Conservation (phyloP, 192 early-diverging fungal species). For the Mortierella alpina region DNA sequence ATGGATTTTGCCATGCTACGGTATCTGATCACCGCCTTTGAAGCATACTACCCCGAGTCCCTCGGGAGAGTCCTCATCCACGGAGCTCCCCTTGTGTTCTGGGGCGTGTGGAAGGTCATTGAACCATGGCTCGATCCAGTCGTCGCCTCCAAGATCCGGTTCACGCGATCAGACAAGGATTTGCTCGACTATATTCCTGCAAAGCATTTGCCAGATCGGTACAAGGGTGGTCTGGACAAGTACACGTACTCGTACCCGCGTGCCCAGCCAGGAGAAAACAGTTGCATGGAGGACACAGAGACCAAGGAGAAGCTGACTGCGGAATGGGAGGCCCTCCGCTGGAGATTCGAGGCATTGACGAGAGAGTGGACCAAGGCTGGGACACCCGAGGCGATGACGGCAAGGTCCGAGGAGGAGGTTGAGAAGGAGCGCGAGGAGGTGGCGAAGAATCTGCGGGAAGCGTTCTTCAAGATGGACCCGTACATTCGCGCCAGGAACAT, state of each 20-base stretch:
- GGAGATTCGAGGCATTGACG: constrained; percentile 60
- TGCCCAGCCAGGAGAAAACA: constrained; percentile 55
- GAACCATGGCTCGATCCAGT: constrained; percentile 88
- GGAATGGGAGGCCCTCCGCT: constrained; percentile 43
- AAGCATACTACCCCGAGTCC: constrained; percentile 90
- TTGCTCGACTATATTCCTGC: constrained; percentile 69
- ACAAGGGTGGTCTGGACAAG: constrained; percentile 63
- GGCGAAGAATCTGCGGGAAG: constrained; percentile 53
- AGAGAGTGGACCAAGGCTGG: constrained; percentile 53
- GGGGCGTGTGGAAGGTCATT: constrained; percentile 86
- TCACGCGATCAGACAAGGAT: constrained; percentile 70
- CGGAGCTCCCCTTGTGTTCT: constrained; percentile 88
- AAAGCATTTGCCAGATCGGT: constrained; percentile 66
- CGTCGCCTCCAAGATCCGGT: constrained; percentile 83
- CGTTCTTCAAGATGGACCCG: constrained; percentile 59
- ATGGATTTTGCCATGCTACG: constrained; percentile 82
- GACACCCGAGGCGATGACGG: background rate
- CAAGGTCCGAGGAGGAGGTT: constrained; percentile 38
- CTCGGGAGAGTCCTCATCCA: constrained; percentile 82
- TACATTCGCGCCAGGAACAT: constrained; percentile 56
- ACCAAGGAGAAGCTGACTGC: constrained; percentile 22
- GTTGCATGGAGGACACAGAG: constrained; percentile 24
- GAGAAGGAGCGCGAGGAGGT: constrained; percentile 45
- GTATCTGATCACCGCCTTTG: constrained; percentile 77
- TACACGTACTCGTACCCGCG: constrained; percentile 61